Evolutionary conservation across 2,329 filamentous ascomycete species (phyloP), one percentile per base, ranked within the genome.

Genomic region (Fusarium palustre): DNA sequence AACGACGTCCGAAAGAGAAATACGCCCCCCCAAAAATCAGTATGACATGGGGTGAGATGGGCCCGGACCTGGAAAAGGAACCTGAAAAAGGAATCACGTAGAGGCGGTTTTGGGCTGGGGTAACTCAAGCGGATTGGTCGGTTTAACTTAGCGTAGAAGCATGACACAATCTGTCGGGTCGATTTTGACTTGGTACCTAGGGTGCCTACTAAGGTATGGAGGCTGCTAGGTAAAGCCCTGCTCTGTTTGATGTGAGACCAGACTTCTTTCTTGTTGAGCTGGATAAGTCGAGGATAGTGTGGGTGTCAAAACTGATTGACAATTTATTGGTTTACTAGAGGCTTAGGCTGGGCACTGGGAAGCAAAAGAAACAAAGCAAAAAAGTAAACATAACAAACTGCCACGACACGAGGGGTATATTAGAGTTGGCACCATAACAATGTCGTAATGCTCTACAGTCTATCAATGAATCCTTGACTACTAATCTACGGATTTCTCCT

Each of bases 101-200:
- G 69, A 65, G 68, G 68, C 70, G 69, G 64, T 66, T 68, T 76
- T 64, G 60, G 65, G 63, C 75, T 73, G 75, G 74, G 74, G 75
- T 74, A 76, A 55, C 59, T 52, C 43, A 64, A 64, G 33, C 46
- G 52, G 68, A 76, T 77, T 76, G 75, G 75, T 33, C 64, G 48
- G 67, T 46, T 47, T 49, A 43, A 41, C 54, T 67, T 74, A 75
- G 75, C 70, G 75, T 59, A 53, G 47, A 65, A 75, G 72, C 71
- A 77, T 76, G 75, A 76, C 75, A 76, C 75, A 76, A 76, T 77
- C 72, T 76, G 75, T 76, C 74, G 74, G 75, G 73, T 75, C 71
- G 68, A 55, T 65, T 73, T 72, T 47, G 31, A 46, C 48, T 28
- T 52, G 24, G 48, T 52, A 52, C 48, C 34, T 52, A 39, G 33